Base-by-base conservation (phyloP, 345 rosid species). In the Orychophragmus violaceus region DNA sequence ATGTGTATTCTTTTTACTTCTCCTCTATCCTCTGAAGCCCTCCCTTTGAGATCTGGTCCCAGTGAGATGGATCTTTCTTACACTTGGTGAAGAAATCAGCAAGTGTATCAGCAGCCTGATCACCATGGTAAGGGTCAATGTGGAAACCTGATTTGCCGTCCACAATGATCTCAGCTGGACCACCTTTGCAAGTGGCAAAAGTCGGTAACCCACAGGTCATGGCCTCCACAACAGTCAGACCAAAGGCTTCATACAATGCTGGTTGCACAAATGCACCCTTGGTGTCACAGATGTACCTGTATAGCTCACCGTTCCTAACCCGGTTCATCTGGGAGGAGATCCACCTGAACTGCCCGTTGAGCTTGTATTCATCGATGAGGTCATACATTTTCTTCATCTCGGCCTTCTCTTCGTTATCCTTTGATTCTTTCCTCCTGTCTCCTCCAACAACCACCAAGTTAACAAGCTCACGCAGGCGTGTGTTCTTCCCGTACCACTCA, bases 391-490 rank as follows among this genome's bases (percentile, higher is more conserved):
- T 90, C 79, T 87, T 86, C 97, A 90, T 90, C 78, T 90, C 97
- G 0, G 95, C 82, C 61, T 88, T 83, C 71, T 90, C 97, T 79
- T 90, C 95, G 35, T 82, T 75, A 74, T 88, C 95, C 58, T 90
- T 76, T 0, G 97, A 90, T 44, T 86, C 90, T 79, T 88, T 91
- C 67, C 97, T 82, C 72, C 91, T 78, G 70, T 91, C 97, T 37
- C 97, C 97, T 13, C 97, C 97, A 0, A 91, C 97, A n/a, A 91
- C 93, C 0, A 91, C 96, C 23, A 88, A 82, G 82, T 88, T 91
- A 36, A 57, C 91, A 6, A 88, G 50, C 27, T 84, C 91, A 0
- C 94, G 84, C 1, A 91, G 84, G 71, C 66, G 74, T 21, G 61
- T 5, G 59, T 86, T 91, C 90, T 85, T 84, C 13, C 96, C 97